phyloP scores from a whole-genome alignment of 441 rosid species.

The Erodium moschatum region DNA sequence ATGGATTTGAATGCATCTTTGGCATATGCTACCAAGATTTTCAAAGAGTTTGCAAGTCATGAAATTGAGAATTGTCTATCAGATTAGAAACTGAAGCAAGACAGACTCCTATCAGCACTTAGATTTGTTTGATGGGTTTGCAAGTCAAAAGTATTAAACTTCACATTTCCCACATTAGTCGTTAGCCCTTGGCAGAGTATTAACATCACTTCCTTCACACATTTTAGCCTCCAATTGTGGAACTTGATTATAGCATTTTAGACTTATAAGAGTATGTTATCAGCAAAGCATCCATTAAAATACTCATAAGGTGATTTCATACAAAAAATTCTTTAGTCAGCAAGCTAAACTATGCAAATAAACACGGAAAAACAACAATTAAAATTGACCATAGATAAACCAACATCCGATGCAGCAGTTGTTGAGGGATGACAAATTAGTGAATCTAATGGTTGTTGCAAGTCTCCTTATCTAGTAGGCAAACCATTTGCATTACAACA shows the following conservation, averaged over 20 bases:
- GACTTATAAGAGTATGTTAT: not conserved
- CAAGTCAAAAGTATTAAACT: not conserved
- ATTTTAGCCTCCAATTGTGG: not conserved
- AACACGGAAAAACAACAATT: not conserved
- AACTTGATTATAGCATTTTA: conserved; percentile 4
- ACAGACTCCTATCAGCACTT: not conserved
- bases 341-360: not conserved
- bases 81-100: not conserved
- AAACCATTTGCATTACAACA: not conserved
- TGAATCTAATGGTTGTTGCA: not conserved
- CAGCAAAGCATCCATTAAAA: not conserved
- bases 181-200: not conserved
- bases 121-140: not conserved
- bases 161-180: not conserved
- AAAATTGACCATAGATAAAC: not conserved
- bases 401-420: not conserved
- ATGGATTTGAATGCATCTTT: not conserved
- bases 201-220: not conserved
- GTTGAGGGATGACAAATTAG: not conserved
- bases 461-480: not conserved
- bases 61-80: not conserved
- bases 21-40: not conserved
- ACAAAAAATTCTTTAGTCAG: not conserved
- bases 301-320: not conserved
- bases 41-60: not conserved